phyloP scores from a whole-genome alignment of 768 basidiomycete genomes.

The Tylopilus balloui region DNA sequence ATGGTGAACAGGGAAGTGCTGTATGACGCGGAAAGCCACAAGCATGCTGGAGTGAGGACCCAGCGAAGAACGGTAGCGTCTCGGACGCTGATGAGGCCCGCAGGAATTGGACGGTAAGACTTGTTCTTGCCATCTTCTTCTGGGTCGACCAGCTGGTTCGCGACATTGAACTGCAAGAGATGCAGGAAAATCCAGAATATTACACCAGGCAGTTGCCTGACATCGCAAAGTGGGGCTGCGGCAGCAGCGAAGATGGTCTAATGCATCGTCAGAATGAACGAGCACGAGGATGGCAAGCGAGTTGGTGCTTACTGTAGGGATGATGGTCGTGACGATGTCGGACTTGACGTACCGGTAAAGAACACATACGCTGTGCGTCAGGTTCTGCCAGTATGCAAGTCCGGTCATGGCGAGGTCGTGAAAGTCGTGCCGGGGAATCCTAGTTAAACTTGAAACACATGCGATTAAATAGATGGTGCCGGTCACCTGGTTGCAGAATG shows the following conservation, averaged over 20 bases:
- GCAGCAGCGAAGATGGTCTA: slow-evolving; percentile 35
- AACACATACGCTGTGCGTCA: slow-evolving; percentile 10
- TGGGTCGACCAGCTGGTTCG: slow-evolving; percentile 40
- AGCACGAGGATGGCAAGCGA: background rate
- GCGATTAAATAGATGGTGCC: slow-evolving; percentile 19
- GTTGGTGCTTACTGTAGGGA: slow-evolving; percentile 22
- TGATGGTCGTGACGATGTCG: slow-evolving; percentile 25
- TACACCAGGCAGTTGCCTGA: slow-evolving; percentile 23
- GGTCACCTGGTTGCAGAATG: slow-evolving; percentile 3
- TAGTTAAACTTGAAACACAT: background rate
- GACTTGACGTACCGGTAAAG: slow-evolving; percentile 25
- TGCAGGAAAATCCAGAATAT: slow-evolving; percentile 46
- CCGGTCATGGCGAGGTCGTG: slow-evolving; percentile 21
- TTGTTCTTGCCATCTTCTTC: slow-evolving; percentile 44
- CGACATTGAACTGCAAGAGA: slow-evolving; percentile 40
- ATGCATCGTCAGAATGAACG: background rate
- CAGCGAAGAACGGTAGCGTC: slow-evolving; percentile 37
- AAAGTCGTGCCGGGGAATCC: slow-evolving; percentile 7
- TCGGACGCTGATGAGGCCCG: slow-evolving; percentile 37
- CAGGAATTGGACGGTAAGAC: slow-evolving; percentile 42
- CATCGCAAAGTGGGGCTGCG: slow-evolving; percentile 30
- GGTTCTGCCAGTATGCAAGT: slow-evolving; percentile 9
- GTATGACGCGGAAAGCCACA: slow-evolving; percentile 33
- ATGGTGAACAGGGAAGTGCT: slow-evolving; percentile 31
- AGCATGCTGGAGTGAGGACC: slow-evolving; percentile 33